Base-by-base conservation (phyloP, 2,329 filamentous ascomycete genomes). In the Thermothelomyces thermophilus region DNA sequence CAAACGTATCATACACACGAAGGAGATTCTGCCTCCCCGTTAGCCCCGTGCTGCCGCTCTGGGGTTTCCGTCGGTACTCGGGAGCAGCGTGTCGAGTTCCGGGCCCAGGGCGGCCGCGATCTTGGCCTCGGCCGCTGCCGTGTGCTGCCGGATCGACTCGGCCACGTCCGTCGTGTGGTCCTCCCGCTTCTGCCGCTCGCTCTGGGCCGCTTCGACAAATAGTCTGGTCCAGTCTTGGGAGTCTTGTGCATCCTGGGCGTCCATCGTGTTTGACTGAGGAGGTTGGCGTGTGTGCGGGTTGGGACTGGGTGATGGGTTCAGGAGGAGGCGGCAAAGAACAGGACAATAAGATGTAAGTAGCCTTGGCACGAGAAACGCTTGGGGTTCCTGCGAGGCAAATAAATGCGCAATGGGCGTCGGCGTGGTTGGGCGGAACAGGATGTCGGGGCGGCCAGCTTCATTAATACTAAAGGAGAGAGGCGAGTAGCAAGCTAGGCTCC, bases 121-220 rank as follows among this genome's bases (percentile, higher is more conserved):
- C 20, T 56, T 56, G 10, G 20, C 39, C 22, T 48, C 20, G 5
- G 54, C 48, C 7, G 54, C 54, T 10, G 17, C 11, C 2, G 39
- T 46, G 17, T 56, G 50, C 6, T 31, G 13, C 5, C 13, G 30
- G 8, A 48, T 41, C 0, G 54, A 33, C n/a, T 26, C 37, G 11
- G 14, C n/a, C 16, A 31, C 30, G 40, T 56, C 51, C 5, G 46
- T 31, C 11, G 51, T 56, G 41, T 53, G 51, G 13, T 47, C 20
- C 19, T 56, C 47, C n/a, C 46, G 26, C 19, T 24, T 14, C 14
- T 41, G 42, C 16, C 39, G 11, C 9, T 49, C 43, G 2, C 17
- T 28, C 22, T 56, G 46, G 11, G 16, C 26, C 5, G 14, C 19
- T 11, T 40, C 26, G 28, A 53, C 26, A 16, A 41, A 53, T n/a